Evolutionary conservation across 306 rosid species (phyloP).

Genomic region (Ziziphus jujuba): DNA sequence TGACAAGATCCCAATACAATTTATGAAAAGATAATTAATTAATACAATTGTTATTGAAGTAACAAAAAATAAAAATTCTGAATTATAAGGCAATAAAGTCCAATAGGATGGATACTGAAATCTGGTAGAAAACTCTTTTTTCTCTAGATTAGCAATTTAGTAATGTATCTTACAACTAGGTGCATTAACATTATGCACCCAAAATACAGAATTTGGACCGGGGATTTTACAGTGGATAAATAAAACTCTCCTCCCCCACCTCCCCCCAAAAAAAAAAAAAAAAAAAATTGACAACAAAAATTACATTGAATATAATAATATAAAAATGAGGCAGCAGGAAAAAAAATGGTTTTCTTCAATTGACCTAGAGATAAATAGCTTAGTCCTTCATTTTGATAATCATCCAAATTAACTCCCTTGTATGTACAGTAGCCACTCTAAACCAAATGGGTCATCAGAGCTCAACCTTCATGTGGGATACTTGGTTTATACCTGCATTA

Average conservation of each 20-base stretch:
- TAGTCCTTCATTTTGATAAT: slow-evolving; percentile 38
- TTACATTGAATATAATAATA: slow-evolving; percentile 28
- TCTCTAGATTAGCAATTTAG: slow-evolving; percentile 49
- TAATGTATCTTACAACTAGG: slow-evolving; percentile 61
- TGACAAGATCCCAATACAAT: slow-evolving; percentile 60
- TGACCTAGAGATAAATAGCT: slow-evolving; percentile 43
- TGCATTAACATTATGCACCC: slow-evolving; percentile 43
- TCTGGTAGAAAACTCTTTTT: slow-evolving; percentile 27
- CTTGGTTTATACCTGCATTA: slow-evolving; percentile 71
- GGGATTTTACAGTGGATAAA: slow-evolving; percentile 65
- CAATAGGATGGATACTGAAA: slow-evolving; percentile 29
- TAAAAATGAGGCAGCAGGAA: slow-evolving; percentile 17
- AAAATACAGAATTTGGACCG: slow-evolving; percentile 46
- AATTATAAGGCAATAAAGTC: slow-evolving; percentile 39
- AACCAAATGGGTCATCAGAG: slow-evolving; percentile 55
- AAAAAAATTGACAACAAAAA: slow-evolving; percentile 48
- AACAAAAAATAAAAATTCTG: slow-evolving; percentile 33
- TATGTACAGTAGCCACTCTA: slow-evolving; percentile 47
- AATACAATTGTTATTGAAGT: slow-evolving; percentile 31
- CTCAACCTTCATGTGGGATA: slow-evolving; percentile 69
- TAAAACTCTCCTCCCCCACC: slow-evolving; percentile 24
- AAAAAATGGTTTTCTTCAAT: slow-evolving; percentile 37
- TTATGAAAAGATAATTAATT: slow-evolving; percentile 22
- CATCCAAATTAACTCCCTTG: slow-evolving; percentile 46
- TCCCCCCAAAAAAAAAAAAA: slow-evolving; percentile 9